Percentiles rank a stretch among this genome's conserved stretches.
phyloP scores from a whole-genome alignment of 306 rosid genomes.

The Trifolium repens region DNA sequence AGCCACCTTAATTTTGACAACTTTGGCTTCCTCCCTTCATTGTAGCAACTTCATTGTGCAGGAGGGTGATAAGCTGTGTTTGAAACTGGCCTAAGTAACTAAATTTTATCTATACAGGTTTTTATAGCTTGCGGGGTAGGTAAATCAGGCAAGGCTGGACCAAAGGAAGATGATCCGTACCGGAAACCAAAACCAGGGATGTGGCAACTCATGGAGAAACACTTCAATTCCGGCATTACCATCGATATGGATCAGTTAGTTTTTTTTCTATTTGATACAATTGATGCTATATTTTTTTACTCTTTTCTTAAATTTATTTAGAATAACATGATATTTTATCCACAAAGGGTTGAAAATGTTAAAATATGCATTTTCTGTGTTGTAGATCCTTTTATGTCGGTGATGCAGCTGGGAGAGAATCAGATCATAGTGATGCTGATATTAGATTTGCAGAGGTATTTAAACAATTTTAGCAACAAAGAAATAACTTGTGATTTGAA shows the following conservation, averaged over 20 bases:
- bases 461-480: conserved; percentile 17
- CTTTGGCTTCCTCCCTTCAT: background rate
- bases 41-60: background rate
- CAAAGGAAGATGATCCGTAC: conserved; percentile 63
- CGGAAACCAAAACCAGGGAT: conserved; percentile 92
- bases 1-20: background rate
- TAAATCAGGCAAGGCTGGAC: conserved; percentile 52
- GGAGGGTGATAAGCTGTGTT: background rate
- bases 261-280: conserved; percentile 37
- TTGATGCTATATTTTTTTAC: conserved; percentile 29
- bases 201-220: conserved; percentile 86
- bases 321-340: conserved; percentile 9
- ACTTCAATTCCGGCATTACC: conserved; percentile 82
- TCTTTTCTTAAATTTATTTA: conserved; percentile 12
- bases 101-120: conserved; percentile 59
- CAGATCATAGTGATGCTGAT: conserved; percentile 94
- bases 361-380: conserved; percentile 28
- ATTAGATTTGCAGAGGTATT: conserved; percentile 83
- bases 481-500: conserved; percentile 29
- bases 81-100: conserved; percentile 25
- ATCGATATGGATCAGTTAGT: conserved; percentile 81
- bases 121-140: conserved; percentile 83
- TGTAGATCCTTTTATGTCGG: conserved; percentile 92
- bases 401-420: conserved; percentile 90
- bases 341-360: conserved; percentile 28